These are phyloP conservation scores for Diplodia mutila DNA, from an alignment of 2,329 filamentous ascomycete species.

Conservation along the genomic window DNA sequence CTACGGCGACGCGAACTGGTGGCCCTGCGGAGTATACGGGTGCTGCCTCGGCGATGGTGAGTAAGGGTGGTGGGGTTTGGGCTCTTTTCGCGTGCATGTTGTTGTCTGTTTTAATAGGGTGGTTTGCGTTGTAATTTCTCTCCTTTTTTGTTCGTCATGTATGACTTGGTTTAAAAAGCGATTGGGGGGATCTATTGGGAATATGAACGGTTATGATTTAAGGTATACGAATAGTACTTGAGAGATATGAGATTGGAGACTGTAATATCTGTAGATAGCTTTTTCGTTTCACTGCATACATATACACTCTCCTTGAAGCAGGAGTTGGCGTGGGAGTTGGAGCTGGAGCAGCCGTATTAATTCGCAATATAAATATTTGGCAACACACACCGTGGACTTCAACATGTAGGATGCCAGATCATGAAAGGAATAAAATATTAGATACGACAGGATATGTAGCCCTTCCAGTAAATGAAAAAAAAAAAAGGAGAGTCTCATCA, in stretches of 20 bases:
- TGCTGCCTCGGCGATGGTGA: neutral
- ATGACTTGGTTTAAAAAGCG: neutral
- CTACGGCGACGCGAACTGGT: neutral
- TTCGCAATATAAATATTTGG: no score
- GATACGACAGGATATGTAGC: no score
- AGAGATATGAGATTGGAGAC: neutral
- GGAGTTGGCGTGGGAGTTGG: neutral
- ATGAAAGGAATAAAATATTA: no score
- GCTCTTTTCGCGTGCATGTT: neutral
- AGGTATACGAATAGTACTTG: neutral
- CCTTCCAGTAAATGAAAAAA: no score
- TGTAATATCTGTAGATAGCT: neutral
- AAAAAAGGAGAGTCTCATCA: neutral
- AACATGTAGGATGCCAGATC: no score
- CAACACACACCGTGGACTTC: no score
- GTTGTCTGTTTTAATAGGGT: neutral
- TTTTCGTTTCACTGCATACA: neutral
- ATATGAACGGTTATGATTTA: neutral
- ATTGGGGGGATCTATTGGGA: neutral
- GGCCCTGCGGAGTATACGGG: neutral
- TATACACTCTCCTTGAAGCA: neutral
- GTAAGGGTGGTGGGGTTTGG: neutral
- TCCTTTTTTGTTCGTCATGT: no score
- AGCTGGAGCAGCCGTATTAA: neutral
- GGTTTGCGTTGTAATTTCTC: neutral